Base-by-base conservation (phyloP, 1,139 yeast genomes). In the Hemisphaericaspora lyxosophila region DNA sequence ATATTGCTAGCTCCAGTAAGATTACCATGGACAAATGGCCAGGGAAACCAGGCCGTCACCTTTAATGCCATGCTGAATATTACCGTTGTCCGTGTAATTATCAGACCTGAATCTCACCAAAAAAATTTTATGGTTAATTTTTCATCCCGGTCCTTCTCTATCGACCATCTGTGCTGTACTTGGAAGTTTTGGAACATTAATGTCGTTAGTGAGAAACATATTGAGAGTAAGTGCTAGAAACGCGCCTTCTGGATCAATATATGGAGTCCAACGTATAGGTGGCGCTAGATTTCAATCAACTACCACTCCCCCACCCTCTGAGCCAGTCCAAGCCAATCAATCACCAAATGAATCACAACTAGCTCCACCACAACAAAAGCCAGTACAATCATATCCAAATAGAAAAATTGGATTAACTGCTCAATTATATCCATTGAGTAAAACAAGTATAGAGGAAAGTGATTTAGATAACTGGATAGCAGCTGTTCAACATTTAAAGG, bases 391-490 rank as follows among this genome's bases (percentile, higher is more conserved):
- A 34, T 43, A 27, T 8, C 34, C 41, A 31, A n/a, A n/a, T n/a
- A 38, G 38, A 11, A 34, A 41, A 22, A 30, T 48, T 39, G 51
- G 61, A 37, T 57, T 67, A 45, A 53, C 64, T 12, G 63, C 72
- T 4, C 67, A 69, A 49, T 55, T 71, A 12, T 70, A 50, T 44
- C 77, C 76, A 8, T 47, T 67, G 33, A 55, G 67, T 42, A 67
- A 67, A 48, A 64, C 63, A 12, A 43, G 53, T 39, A 64, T 71
- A 38, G 55, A 62, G 5, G 87, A 83, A 49, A 63, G 67, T 31
- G 82, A 81, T 48, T 80, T 85, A 27, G 85, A 83, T 46, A 73
- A 73, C 41, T 82, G 92, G 85, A 59, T 85, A 39, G 60, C 64
- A 7, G 82, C 88, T 7, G 73, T 86, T 39, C 62, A 73, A 37